A percentile compares a stretch with the other conserved stretches of the same genome.
Evolutionary conservation across 495 filamentous ascomycete species (phyloP).

Genomic region (Penicillium alfredii): DNA sequence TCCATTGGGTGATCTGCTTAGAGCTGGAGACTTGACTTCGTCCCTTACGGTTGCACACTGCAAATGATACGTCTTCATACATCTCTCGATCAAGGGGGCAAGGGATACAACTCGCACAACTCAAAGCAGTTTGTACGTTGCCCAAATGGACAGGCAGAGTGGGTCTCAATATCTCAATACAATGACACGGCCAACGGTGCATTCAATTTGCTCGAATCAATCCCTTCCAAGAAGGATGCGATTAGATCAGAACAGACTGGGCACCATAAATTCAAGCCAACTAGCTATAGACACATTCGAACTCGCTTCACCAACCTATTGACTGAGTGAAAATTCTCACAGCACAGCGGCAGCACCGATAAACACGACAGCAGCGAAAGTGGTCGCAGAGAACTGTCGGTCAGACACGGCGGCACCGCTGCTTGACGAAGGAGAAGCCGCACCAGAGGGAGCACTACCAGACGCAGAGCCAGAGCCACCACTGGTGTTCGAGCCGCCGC

Average conservation of each 20-base stretch:
- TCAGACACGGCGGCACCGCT: conserved; percentile 13
- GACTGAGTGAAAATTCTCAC: conserved; percentile 11
- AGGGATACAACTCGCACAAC: conserved; percentile 7
- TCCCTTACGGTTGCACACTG: too few species aligned
- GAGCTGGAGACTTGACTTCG: not conserved
- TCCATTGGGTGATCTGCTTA: too few species aligned
- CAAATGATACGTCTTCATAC: too few species aligned
- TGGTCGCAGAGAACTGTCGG: conserved; percentile 31
- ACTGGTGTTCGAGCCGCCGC: not conserved
- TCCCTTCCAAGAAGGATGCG: not conserved
- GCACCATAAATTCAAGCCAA: conserved; percentile 12
- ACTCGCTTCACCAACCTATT: conserved; percentile 1
- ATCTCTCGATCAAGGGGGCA: too few species aligned
- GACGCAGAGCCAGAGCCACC: not conserved
- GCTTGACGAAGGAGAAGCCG: conserved; percentile 1
- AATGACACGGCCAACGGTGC: too few species aligned
- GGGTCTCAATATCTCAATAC: too few species aligned
- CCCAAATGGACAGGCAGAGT: conserved; percentile 12
- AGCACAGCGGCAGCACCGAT: conserved; percentile 35
- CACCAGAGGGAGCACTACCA: conserved; percentile 2
- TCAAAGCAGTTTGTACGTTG: conserved; percentile 11
- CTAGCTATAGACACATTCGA: conserved; percentile 12
- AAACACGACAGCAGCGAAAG: conserved; percentile 36
- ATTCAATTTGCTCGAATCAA: conserved; percentile 9
- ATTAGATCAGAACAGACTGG: conserved; percentile 8